Evolutionary conservation across 768 basidiomycete genomes (phyloP), one percentile per base, ranked within the genome.

Genomic region (Mycena albidolilacea): DNA sequence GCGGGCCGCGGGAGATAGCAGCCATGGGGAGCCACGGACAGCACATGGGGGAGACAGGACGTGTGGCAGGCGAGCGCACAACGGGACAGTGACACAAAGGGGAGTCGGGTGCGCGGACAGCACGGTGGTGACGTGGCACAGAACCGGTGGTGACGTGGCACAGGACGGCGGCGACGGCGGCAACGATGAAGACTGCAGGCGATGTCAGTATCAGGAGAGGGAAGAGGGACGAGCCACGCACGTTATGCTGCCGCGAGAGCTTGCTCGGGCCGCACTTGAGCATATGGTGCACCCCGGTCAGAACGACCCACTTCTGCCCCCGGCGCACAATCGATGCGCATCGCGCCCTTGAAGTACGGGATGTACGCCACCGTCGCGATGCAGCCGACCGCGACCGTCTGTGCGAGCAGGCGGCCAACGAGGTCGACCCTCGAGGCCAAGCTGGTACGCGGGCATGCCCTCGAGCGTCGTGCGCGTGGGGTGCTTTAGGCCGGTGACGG

Each of bases 181-280:
- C 91, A 52, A 92, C 81, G 89, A 92, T 91, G 68, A 91, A 86
- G 19, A 85, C 90, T 90, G 70, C 0, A 57, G 15, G 7, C 19
- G 54, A 39, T 9, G 62, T 67, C 21, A 77, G 41, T 15, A 57
- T 37, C 5, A 5, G 62, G n/a, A 21, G 6, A 11, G 21, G 8
- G 19, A 23, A 38, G 64, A 73, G 69, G 8, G 46, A 15, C 6
- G 19, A 61, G 1, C 30, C 30, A 78, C 83, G 69, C 30, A 91
- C 90, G 68, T 87, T 89, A 68, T 89, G 4, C 30, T 30, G 89
- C 73, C 87, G 88, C 64, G 86, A 60, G n/a, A 84, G 66, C 66
- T 80, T 85, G 69, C 80, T 81, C 2, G 30, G 30, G 30, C 77
- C 78, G 11, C 58, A 50, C 60, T 84, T 85, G 21, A 85, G 67